These are phyloP conservation scores for Kwoniella heveanensis DNA, from an alignment of 768 basidiomycete genomes.

Conservation along the genomic window DNA sequence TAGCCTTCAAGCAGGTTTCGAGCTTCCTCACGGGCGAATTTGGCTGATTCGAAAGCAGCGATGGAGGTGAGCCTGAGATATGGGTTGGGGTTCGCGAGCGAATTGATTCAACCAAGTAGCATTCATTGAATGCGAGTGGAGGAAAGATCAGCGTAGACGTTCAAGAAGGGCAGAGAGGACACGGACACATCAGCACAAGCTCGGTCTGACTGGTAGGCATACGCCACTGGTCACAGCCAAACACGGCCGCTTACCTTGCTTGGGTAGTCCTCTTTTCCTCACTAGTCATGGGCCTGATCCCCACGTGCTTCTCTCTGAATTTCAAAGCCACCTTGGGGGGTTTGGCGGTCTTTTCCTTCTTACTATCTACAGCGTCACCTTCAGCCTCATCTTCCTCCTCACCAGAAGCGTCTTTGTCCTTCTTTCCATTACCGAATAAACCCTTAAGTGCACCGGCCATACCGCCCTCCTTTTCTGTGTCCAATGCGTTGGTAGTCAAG, in stretches of 20 bases:
- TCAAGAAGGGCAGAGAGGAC: too few relatives aligned
- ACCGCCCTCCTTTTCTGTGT: constrained; percentile 59
- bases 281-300: constrained; percentile 73
- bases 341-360: constrained; percentile 35
- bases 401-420: constrained; percentile 40
- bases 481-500: constrained; percentile 63
- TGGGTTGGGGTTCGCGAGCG: too few relatives aligned
- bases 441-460: constrained; percentile 78
- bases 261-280: constrained; percentile 71
- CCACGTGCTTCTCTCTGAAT: constrained; percentile 66
- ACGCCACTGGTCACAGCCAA: too few relatives aligned
- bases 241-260: constrained; percentile 62
- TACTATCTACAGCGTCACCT: constrained; percentile 33
- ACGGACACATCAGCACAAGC: too few relatives aligned
- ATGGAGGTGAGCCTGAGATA: constrained; percentile 70
- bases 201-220: too few relatives aligned
- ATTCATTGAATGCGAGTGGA: too few relatives aligned
- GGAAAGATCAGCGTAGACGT: too few relatives aligned
- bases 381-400: constrained; percentile 21
- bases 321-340: constrained; percentile 68
- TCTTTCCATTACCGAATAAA: constrained; percentile 67
- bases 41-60: constrained; percentile 74
- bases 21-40: constrained; percentile 80
- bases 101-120: too few relatives aligned
- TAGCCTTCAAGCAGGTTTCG: constrained; percentile 89